Base-by-base conservation (phyloP, 208 protist genomes). In the Trypanosoma boissoni region DNA sequence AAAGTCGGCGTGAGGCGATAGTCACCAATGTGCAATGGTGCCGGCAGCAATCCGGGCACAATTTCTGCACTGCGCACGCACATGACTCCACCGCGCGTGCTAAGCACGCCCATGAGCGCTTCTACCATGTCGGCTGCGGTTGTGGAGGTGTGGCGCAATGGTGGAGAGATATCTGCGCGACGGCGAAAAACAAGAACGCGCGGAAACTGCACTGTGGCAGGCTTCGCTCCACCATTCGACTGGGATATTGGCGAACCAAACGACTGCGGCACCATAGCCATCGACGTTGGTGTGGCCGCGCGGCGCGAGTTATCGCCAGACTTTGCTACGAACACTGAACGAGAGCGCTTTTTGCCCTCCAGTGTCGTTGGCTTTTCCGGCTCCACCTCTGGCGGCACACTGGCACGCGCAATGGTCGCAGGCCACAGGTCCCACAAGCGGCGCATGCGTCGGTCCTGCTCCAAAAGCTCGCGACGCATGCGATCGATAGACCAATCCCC, bases 121-220 rank as follows among this genome's bases (percentile, higher is more conserved):
- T 51, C 31, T 31, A 24, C 16, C 46, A n/a, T 10, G 7, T 39
- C 12, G 12, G 27, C 12, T 29, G 18, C 12, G n/a, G 10, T 18
- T 23, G 14, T n/a, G 70, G 57, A 29, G 53, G 64, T 9, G 43
- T 14, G 9, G 45, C 28, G 14, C 68, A 26, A 12, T 46, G 46
- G 4, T 39, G 49, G 16, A 20, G 48, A 41, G 31, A 86, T 67
- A 39, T 83, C 77, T 29, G 75, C 64, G n/a, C 57, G 72, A 10
- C 71, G 80, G 24, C 60, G 31, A 37, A 88, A 90, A 60, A 88
- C 88, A 27, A 93, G 71, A 28, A 78, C 86, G 12, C 80, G 79
- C 24, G 86, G 86, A 10, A 90, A 76, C 21, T 24, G 29, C 14
- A 54, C n/a, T 36, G 26, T 21, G 18, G 14, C 39, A 12, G 45